phyloP scores from a whole-genome alignment of 495 filamentous ascomycete genomes.

The Poronia punctata region DNA sequence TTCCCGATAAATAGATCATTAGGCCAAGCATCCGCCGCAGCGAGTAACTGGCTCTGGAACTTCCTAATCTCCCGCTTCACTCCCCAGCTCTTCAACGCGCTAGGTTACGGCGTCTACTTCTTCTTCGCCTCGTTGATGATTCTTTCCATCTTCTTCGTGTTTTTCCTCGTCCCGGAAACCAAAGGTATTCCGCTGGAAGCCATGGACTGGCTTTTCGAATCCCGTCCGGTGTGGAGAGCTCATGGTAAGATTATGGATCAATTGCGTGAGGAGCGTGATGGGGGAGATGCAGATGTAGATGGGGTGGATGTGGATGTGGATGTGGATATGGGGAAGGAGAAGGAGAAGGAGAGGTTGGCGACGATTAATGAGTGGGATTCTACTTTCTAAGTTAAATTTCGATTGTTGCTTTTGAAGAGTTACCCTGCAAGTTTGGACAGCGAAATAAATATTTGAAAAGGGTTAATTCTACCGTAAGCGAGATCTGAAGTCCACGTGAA shows the following conservation, averaged over 20 bases:
- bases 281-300: constrained; percentile 44
- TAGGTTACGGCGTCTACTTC: constrained; percentile 70
- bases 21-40: constrained; percentile 60
- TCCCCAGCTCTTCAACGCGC: constrained; percentile 65
- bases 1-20: constrained; percentile 33
- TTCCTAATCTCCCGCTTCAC: constrained; percentile 69
- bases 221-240: constrained; percentile 47
- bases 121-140: constrained; percentile 72
- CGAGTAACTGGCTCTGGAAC: constrained; percentile 71
- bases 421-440: no score
- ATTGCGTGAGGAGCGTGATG: constrained; percentile 42
- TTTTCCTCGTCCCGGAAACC: constrained; percentile 45
- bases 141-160: constrained; percentile 57
- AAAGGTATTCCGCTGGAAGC: constrained; percentile 45
- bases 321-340: constrained; percentile 15
- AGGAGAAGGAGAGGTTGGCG: no score
- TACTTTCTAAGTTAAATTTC: no score
- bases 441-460: no score
- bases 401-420: no score
- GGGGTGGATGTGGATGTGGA: constrained; percentile 21
- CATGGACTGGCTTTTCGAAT: constrained; percentile 54
- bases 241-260: constrained; percentile 44
- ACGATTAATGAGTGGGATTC: no score
- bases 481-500: no score
- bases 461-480: no score